Conservation (phyloP, 2,329 filamentous ascomycete genomes). For the Colletotrichum zoysiae region DNA sequence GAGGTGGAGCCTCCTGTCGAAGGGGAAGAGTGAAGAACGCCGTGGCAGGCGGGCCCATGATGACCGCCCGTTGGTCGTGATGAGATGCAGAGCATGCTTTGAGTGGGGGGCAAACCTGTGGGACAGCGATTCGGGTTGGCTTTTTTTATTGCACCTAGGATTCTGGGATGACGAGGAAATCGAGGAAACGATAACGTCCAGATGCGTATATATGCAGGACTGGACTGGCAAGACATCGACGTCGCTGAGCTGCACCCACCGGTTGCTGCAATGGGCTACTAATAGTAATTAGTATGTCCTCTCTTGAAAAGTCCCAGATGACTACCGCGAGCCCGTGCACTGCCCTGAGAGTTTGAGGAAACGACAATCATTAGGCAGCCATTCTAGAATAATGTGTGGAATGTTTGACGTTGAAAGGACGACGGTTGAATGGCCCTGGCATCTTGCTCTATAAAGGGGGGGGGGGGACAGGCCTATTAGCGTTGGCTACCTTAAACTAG, state of each 20-base stretch:
- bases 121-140: background rate
- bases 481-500: background rate
- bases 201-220: background rate
- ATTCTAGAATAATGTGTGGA: constrained; percentile 8
- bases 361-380: background rate
- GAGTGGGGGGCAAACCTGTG: constrained; percentile 3
- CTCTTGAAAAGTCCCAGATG: background rate
- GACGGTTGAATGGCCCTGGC: constrained; percentile 3
- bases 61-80: background rate
- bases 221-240: background rate
- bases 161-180: constrained; percentile 6
- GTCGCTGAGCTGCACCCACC: background rate
- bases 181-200: background rate
- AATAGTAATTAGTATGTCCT: background rate
- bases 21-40: constrained; percentile 47
- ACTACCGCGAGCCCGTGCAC: constrained; percentile 4
- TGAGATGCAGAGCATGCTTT: constrained; percentile 14
- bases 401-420: constrained; percentile 10
- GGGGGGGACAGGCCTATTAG: background rate
- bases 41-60: background rate
- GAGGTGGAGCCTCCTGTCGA: constrained; percentile 47
- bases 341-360: background rate
- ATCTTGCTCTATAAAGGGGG: constrained; percentile 5
- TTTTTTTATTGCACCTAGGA: background rate
- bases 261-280: background rate